Base-by-base conservation (phyloP, 1,284 basidiomycete species). In the Dichomitus squalens region DNA sequence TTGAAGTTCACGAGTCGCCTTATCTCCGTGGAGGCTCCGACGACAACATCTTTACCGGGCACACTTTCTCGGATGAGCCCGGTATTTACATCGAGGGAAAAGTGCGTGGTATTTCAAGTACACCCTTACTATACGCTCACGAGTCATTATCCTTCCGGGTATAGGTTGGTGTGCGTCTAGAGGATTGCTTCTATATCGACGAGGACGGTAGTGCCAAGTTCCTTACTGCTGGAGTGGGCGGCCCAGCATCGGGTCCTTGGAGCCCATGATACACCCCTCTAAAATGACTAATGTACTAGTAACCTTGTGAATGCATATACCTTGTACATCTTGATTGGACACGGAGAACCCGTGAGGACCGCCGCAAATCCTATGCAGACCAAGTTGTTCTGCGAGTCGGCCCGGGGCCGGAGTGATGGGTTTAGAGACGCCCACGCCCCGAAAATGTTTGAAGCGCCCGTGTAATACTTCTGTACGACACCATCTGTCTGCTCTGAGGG, bases 21-120 rank as follows among this genome's bases (percentile, higher is more conserved):
- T 95, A 93, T 71, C 76, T 94, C 29, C 82, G 83, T 50, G 89
- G 90, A 29, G 89, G 88, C 16, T 86, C 80, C 40, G 67, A 80
- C 27, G 80, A 80, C 61, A 64, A 80, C 23, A 83, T 93, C 51
- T 73, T 80, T 43, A 70, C 71, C 0, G 90, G 91, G 0, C 86
- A 93, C 67, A 79, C 87, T 0, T 93, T 95, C 73, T 92, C 89
- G 7, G 79, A 93, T 64, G 92, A 95, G 71, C 93, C 92, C 2
- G 92, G 92, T 0, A 77, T 95, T 29, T 95, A 95, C 71, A 88
- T 94, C 52, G 82, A 88, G 61, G 85, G 82, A 36, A 78, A 88
- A 72, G 86, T 92, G 52, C 23, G 77, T 29, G 66, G 20, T 7
- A 8, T 36, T 25, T 33, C 49, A 25, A 25, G 16, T 1, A 5